Evolutionary conservation across 2,329 filamentous ascomycete genomes (phyloP).

Genomic region (Sporothrix luriei): DNA sequence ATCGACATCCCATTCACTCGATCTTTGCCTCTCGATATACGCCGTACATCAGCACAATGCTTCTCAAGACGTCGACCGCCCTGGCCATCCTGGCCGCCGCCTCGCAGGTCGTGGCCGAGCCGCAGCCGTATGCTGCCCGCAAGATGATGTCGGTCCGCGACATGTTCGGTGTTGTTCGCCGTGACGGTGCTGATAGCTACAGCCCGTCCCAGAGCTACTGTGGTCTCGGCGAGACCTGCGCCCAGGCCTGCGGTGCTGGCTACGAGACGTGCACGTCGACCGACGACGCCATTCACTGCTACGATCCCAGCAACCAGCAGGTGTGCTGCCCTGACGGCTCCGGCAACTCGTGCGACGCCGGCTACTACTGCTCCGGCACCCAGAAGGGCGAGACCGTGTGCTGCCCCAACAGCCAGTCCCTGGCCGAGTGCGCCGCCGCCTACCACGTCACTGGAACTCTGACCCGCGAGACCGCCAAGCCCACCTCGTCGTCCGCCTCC

Average conservation of each 20-base stretch:
- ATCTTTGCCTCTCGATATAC: background rate
- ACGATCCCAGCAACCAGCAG: slow-evolving; percentile 55
- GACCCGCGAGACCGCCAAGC: slow-evolving; percentile 49
- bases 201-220: slow-evolving; percentile 54
- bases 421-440: slow-evolving; percentile 57
- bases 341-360: slow-evolving; percentile 63
- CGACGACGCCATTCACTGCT: slow-evolving; percentile 60
- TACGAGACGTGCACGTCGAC: slow-evolving; percentile 54
- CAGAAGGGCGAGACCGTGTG: slow-evolving; percentile 60
- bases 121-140: slow-evolving; percentile 42
- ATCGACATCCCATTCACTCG: background rate
- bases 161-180: slow-evolving; percentile 50
- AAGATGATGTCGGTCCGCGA: slow-evolving; percentile 44
- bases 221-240: slow-evolving; percentile 55
- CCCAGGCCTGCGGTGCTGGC: slow-evolving; percentile 57
- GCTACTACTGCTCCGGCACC: slow-evolving; percentile 61
- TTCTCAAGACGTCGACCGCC: slow-evolving; percentile 47
- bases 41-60: slow-evolving; percentile 45
- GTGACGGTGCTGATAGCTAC: slow-evolving; percentile 51
- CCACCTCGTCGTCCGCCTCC: slow-evolving; percentile 40
- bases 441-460: slow-evolving; percentile 55
- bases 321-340: slow-evolving; percentile 59
- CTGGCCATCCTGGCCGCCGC: slow-evolving; percentile 51
- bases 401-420: slow-evolving; percentile 60
- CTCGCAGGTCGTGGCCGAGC: slow-evolving; percentile 42